phyloP scores from a whole-genome alignment of 2,329 filamentous ascomycete species.

The Beauveria sp. region DNA sequence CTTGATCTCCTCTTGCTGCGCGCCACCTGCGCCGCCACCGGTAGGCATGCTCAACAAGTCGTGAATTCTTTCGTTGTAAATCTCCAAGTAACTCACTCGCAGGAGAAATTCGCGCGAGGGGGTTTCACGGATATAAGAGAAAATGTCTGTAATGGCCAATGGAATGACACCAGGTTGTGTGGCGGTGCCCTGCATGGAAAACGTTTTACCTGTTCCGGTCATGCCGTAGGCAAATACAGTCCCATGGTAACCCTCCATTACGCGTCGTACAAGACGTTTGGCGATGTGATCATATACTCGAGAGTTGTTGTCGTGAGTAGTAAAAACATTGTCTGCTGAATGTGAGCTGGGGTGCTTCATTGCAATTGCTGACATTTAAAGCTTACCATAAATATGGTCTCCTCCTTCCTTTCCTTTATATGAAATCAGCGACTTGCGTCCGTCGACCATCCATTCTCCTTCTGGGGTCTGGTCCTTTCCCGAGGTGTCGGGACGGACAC shows the following conservation, averaged over 20 bases:
- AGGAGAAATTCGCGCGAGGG: conserved; percentile 89
- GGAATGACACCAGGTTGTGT: conserved; percentile 95
- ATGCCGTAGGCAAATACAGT: conserved; percentile 98
- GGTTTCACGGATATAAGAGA: conserved; percentile 96
- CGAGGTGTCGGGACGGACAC: conserved; percentile 76
- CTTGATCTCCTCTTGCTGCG: conserved; percentile 85
- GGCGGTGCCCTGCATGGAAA: conserved; percentile 98
- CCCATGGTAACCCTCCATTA: conserved; percentile 98
- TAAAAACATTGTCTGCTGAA: conserved; percentile 83
- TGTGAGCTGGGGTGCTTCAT: conserved; percentile 15
- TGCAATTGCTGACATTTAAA: neutral
- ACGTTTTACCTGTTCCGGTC: conserved; percentile 98
- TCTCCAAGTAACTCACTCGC: conserved; percentile 95
- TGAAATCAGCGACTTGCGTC: conserved; percentile 70
- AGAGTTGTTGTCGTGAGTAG: conserved; percentile 86
- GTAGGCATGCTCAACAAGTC: conserved; percentile 77
- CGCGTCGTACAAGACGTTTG: conserved; percentile 85
- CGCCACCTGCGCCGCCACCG: conserved; percentile 44
- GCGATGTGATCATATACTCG: conserved; percentile 91
- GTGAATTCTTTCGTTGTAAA: conserved; percentile 97
- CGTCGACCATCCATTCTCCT: conserved; percentile 88
- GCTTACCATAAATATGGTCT: conserved; percentile 82
- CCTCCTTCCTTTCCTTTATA: conserved; percentile 86
- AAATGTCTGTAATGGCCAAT: conserved; percentile 95
- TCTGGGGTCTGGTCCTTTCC: conserved; percentile 56